Percentiles rank a stretch among this genome's conserved stretches.
Evolutionary conservation across 2,329 filamentous ascomycete genomes (phyloP).

Genomic region (Lasiodiplodia citricola): DNA sequence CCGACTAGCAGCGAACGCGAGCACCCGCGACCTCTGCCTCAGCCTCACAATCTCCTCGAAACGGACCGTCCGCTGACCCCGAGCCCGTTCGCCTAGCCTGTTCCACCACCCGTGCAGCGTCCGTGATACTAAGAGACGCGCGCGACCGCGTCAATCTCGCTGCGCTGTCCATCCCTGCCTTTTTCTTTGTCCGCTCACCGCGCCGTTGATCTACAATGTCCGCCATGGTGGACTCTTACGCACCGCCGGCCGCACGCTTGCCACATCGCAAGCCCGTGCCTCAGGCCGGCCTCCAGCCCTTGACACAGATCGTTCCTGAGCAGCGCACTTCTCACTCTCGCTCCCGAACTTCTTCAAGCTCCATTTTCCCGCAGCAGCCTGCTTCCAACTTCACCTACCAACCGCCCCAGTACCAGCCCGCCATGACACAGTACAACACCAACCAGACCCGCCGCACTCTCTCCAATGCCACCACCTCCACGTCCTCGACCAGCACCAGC

Average conservation of each 20-base stretch:
- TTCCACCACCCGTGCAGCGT: slow-evolving; percentile 10
- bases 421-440: slow-evolving; percentile 28
- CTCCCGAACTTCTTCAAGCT: slow-evolving; percentile 45
- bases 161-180: slow-evolving; percentile 21
- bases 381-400: slow-evolving; percentile 32
- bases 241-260: slow-evolving; percentile 28
- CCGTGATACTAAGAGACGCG: slow-evolving; percentile 24
- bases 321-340: slow-evolving; percentile 38
- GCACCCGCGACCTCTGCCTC: slow-evolving; percentile 21
- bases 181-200: not conserved
- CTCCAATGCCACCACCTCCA: slow-evolving; percentile 75
- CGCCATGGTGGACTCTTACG: slow-evolving; percentile 29
- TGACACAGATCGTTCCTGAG: slow-evolving; percentile 32
- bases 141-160: slow-evolving; percentile 23
- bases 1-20: slow-evolving; percentile 21
- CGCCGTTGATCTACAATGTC: slow-evolving; percentile 26
- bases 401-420: slow-evolving; percentile 30
- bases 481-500: slow-evolving; percentile 61
- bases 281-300: slow-evolving; percentile 26
- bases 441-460: slow-evolving; percentile 59
- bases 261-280: slow-evolving; percentile 35
- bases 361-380: slow-evolving; percentile 35
- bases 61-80: slow-evolving; percentile 24
- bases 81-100: slow-evolving; percentile 16
- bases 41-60: slow-evolving; percentile 26